Evolutionary conservation across 345 rosid genomes (phyloP), one percentile per base, ranked within the genome.

Genomic region (Carallia brachiata): DNA sequence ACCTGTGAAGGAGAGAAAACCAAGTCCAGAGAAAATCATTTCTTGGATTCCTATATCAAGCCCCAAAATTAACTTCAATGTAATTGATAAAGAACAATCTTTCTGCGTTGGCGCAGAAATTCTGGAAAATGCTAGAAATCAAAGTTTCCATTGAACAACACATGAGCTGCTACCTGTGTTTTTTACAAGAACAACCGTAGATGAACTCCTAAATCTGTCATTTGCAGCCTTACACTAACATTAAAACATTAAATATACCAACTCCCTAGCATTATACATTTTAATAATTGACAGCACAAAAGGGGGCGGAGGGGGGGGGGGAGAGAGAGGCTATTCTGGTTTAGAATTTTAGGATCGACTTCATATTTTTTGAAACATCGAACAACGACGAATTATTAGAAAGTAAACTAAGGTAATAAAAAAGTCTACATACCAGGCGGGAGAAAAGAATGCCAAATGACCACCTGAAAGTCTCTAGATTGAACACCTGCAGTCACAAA

Each of bases 381-480:
- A 54, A 13, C 10, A 2, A 23, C 6, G 5, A 23, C 1, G 59
- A 55, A 23, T 19, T 19, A 55, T 55, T 16, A 52, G 48, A 18
- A 36, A 66, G 13, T 39, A 61, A 70, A 10, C 52, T 55, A 37
- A 17, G 15, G 30, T 23, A 36, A 55, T 17, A 72, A 36, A n/a
- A 27, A 78, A 72, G 13, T 53, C 65, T 27, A 61, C 97, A 84
- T 82, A 94, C 98, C 96, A 94, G 84, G 62, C 97, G 92, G 44
- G 98, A 94, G 86, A 94, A 91, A 52, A 94, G 88, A 71, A 94
- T 94, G 61, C 98, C 97, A 62, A 94, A 91, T 58, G 98, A 91
- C 98, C 98, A 94, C 73, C 72, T 91, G 88, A 94, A 94, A 17
- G 92, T 87, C 75, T 91, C 97, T 61, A 87, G 69, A 77, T 94